These are phyloP conservation scores for Stemphylium beticola DNA, from an alignment of 2,329 filamentous ascomycete genomes.

Conservation along the genomic window DNA sequence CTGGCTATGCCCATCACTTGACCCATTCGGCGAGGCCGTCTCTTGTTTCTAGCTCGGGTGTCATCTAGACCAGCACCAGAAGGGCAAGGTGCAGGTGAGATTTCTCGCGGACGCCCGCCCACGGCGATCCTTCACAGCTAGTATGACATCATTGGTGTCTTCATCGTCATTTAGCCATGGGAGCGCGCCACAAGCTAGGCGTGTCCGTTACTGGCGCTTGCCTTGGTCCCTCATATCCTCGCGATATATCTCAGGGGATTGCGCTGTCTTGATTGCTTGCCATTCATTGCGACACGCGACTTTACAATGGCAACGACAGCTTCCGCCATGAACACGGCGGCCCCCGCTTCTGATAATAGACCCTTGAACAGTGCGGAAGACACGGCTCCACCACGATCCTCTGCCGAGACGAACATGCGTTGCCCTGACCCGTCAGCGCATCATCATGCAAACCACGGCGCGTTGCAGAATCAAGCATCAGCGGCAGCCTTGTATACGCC, in stretches of 20 bases:
- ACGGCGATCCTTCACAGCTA: conserved; percentile 24
- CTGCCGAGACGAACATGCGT: conserved; percentile 29
- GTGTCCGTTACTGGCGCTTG: conserved; percentile 2
- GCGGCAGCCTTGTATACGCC: conserved; percentile 66
- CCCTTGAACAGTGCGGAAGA: conserved; percentile 26
- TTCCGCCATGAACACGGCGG: conserved; percentile 22
- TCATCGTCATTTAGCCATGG: conserved; percentile 36
- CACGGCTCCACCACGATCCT: conserved; percentile 29
- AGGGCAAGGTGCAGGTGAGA: conserved; percentile 8
- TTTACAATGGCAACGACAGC: conserved; percentile 36
- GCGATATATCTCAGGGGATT: neutral
- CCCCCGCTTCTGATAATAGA: conserved; percentile 29
- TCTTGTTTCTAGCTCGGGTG: conserved; percentile 7
- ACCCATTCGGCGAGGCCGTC: conserved; percentile 4
- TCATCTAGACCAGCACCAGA: conserved; percentile 14
- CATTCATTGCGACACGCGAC: neutral
- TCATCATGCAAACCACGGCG: conserved; percentile 43
- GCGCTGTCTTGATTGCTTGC: neutral
- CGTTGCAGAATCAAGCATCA: conserved; percentile 61
- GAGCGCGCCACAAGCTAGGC: conserved; percentile 6
- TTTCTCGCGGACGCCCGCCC: conserved; percentile 8
- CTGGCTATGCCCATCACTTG: conserved; percentile 1
- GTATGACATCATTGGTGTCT: conserved; percentile 39
- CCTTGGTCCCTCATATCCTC: neutral
- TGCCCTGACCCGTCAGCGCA: conserved; percentile 56